These are phyloP conservation scores for Bolboschoenus planiculmis DNA, from an alignment of 176 grass and related monocot genomes.

Conservation along the genomic window DNA sequence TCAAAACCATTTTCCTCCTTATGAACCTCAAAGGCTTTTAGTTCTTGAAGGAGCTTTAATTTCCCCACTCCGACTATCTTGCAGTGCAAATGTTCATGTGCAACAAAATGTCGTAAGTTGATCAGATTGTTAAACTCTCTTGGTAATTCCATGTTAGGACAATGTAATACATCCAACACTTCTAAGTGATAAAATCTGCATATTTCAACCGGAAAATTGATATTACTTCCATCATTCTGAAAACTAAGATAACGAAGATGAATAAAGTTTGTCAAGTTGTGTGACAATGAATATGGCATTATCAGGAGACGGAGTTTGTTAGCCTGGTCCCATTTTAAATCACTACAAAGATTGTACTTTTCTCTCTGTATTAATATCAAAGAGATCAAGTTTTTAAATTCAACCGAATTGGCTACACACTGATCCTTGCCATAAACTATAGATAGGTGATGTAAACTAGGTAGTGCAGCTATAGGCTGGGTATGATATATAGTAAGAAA, in stretches of 20 bases:
- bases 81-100: neutral
- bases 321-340: too few relatives aligned
- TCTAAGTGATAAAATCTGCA: constrained; percentile 30
- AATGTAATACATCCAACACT: constrained; percentile 20
- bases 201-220: neutral
- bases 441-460: constrained; percentile 11
- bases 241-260: constrained; percentile 28
- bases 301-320: too few relatives aligned
- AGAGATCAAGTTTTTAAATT: too few relatives aligned
- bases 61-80: constrained; percentile 22
- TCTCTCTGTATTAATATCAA: too few relatives aligned
- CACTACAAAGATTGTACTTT: too few relatives aligned
- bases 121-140: constrained; percentile 20
- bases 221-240: too few relatives aligned
- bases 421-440: neutral
- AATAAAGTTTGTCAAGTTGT: neutral
- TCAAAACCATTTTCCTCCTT: constrained; percentile 1
- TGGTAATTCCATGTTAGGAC: neutral
- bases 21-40: constrained; percentile 9
- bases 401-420: neutral
- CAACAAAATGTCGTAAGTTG: constrained; percentile 28
- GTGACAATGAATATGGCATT: too few relatives aligned
- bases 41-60: constrained; percentile 27
- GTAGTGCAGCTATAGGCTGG: neutral
- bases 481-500: constrained; percentile 13